Base-by-base conservation (phyloP, 2,329 filamentous ascomycete genomes). In the Emergomyces africanus region DNA sequence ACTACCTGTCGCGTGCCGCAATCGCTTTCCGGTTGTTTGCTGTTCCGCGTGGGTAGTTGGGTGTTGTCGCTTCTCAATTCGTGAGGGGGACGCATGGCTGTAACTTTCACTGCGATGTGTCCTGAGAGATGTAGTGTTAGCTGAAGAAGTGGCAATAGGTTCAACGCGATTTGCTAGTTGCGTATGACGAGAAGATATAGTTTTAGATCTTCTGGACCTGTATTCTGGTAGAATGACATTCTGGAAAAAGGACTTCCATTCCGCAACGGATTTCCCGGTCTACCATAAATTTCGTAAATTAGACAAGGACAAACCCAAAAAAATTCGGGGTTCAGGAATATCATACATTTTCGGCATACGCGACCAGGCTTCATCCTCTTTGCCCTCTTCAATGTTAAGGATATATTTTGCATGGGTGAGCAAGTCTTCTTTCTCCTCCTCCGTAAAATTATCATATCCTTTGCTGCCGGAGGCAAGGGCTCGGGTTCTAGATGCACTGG, bases 361-460 rank as follows among this genome's bases (percentile, higher is more conserved):
- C n/a, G 46, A 39, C 69, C 69, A 71, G 15, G 62, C 63, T 20
- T 64, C 61, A 33, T 64, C 56, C 23, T 64, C 62, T 14, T 50
- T 56, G 23, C 59, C 53, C 3, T 64, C 60, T 20, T 59, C 57
- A 15, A 68, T 51, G 18, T 65, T 57, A 23, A 64, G 35, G 25
- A 70, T 64, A 33, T 63, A 44, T 18, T 65, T 60, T 1, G 66
- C 67, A 33, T 61, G 49, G 23, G 59, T 50, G 55, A 67, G 66
- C 25, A 71, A 62, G 8, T 59, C 50, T 33, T 63, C 46, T 46
- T 58, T 63, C 37, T 70, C 67, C 12, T 63, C 58, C 23, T 60
- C 51, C 2, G 62, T 62, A 39, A 70, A 70, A 10, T 20, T 39
- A n/a, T 41, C 33, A 15, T 58, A 58, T 42, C 25, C 35, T 41